These are phyloP conservation scores for Colletotrichum incanum DNA, from an alignment of 2,329 filamentous ascomycete species.

Conservation along the genomic window DNA sequence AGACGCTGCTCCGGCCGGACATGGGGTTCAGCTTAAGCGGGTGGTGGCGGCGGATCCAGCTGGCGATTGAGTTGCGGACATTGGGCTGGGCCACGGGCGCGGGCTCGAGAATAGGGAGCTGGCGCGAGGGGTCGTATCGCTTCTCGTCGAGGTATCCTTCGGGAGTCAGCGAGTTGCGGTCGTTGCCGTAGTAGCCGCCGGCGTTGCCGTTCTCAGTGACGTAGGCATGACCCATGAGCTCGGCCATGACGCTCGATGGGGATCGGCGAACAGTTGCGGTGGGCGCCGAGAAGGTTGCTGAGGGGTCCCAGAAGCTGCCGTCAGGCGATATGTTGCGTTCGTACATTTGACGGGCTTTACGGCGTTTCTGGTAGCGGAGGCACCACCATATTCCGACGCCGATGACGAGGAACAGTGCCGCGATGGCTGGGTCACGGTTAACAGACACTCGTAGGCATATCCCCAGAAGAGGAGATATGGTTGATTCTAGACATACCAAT, in stretches of 20 bases:
- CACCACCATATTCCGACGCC: conserved; percentile 41
- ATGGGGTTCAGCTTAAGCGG: conserved; percentile 46
- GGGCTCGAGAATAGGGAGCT: conserved; percentile 41
- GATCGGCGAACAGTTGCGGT: conserved; percentile 20
- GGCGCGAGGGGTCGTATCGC: conserved; percentile 30
- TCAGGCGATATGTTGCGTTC: conserved; percentile 14
- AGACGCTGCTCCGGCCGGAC: conserved; percentile 36
- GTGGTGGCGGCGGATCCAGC: conserved; percentile 48
- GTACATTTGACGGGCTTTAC: conserved; percentile 17
- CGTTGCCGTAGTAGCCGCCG: neutral
- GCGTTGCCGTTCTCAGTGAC: conserved; percentile 44
- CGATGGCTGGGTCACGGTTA: conserved; percentile 31
- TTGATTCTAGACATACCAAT: conserved; percentile 23
- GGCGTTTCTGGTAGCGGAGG: conserved; percentile 31
- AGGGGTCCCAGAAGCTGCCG: conserved; percentile 25
- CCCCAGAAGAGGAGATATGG: too few relatives aligned
- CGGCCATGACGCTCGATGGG: conserved; percentile 44
- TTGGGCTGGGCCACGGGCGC: conserved; percentile 41
- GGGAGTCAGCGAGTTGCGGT: conserved; percentile 29
- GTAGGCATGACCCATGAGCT: conserved; percentile 46
- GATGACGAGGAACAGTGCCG: conserved; percentile 31
- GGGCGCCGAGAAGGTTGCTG: conserved; percentile 27
- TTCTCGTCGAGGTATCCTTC: conserved; percentile 45
- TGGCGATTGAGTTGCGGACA: conserved; percentile 46
- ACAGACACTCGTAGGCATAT: neutral